These are phyloP conservation scores for Fusarium longipes DNA, from an alignment of 2,329 filamentous ascomycete genomes.

Conservation along the genomic window DNA sequence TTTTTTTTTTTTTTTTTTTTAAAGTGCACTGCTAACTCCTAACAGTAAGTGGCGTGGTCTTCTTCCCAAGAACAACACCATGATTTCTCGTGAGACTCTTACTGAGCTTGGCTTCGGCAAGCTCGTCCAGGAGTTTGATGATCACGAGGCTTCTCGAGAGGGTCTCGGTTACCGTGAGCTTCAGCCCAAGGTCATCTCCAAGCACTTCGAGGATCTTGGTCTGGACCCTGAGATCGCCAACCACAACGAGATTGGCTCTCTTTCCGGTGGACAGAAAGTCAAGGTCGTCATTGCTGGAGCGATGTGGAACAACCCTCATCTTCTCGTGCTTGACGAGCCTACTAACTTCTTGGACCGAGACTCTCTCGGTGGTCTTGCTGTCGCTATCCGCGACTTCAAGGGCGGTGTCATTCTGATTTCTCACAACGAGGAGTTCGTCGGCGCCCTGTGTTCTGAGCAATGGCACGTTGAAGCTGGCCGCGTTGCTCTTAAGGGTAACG, in stretches of 20 bases:
- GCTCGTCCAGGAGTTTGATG: conserved; percentile 96
- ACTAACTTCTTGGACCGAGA: conserved; percentile 99
- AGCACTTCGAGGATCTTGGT: conserved; percentile 97
- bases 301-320: conserved; percentile 99
- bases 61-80: conserved; percentile 92
- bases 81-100: conserved; percentile 93
- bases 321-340: conserved; percentile 96
- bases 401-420: conserved; percentile 99
- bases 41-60: conserved; percentile 86
- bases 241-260: conserved; percentile 96
- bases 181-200: conserved; percentile 91
- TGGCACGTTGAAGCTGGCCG: conserved; percentile 93
- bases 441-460: conserved; percentile 93
- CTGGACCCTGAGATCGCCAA: conserved; percentile 98
- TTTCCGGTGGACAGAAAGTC: conserved; percentile 98
- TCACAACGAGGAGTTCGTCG: conserved; percentile 99
- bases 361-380: conserved; percentile 94
- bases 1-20: too few species aligned
- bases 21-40: conserved; percentile 44
- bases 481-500: conserved; percentile 83
- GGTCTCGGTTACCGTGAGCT: conserved; percentile 95
- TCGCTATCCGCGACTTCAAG: conserved; percentile 97
- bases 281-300: conserved; percentile 97
- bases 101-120: conserved; percentile 88
- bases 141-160: conserved; percentile 98